phyloP scores from a whole-genome alignment of 768 basidiomycete genomes.

The Tubosaeta sp. region DNA sequence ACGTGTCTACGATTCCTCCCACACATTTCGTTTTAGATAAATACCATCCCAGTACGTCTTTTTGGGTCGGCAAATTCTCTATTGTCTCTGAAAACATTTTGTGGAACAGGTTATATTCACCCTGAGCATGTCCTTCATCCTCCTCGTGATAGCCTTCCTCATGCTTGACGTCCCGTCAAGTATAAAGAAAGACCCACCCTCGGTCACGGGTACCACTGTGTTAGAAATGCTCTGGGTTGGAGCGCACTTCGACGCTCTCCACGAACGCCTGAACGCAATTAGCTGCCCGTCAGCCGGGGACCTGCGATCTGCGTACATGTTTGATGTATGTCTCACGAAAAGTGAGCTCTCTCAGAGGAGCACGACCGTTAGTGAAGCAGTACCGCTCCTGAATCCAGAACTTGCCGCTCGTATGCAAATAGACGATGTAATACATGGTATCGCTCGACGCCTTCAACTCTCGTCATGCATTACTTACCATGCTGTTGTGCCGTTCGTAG shows the following conservation, averaged over 20 bases:
- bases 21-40: neutral
- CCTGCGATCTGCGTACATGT: neutral
- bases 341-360: no score
- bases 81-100: neutral
- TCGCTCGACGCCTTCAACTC: neutral
- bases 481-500: neutral
- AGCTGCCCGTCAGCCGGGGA: neutral
- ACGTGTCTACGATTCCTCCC: no score
- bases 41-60: neutral
- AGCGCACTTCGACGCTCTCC: neutral
- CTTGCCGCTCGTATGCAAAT: neutral
- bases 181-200: neutral
- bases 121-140: neutral
- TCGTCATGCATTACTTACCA: no score
- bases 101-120: neutral
- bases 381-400: neutral
- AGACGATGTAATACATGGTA: neutral
- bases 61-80: neutral
- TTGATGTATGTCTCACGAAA: neutral
- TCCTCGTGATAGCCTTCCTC: neutral
- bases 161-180: neutral
- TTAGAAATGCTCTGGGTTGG: neutral
- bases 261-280: neutral
- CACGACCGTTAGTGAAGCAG: neutral
- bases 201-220: neutral